phyloP scores from a whole-genome alignment of 2,329 filamentous ascomycete species.

The Sarocladiaceae sp. region DNA sequence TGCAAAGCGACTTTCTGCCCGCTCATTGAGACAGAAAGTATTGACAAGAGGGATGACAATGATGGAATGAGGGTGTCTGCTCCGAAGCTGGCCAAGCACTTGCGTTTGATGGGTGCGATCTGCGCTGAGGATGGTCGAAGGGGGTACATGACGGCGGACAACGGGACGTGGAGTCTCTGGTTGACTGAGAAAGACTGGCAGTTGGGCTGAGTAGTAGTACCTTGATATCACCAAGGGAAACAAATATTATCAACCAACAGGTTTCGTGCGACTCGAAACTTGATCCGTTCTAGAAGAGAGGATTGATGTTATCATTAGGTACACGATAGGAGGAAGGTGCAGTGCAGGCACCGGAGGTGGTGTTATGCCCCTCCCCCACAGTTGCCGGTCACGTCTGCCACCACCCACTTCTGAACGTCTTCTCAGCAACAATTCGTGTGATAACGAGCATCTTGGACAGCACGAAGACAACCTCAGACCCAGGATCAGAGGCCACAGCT shows the following conservation, averaged over 20 bases:
- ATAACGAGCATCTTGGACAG: no score
- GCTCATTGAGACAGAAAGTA: no score
- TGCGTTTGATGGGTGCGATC: background rate
- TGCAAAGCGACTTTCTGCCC: conserved; percentile 6
- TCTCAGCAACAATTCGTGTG: no score
- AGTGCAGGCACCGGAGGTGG: no score
- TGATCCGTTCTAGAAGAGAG: no score
- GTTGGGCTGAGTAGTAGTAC: background rate
- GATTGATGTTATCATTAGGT: no score
- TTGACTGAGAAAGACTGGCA: background rate
- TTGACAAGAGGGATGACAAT: background rate
- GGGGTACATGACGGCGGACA: conserved; percentile 4
- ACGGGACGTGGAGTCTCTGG: conserved; percentile 3
- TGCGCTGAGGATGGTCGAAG: background rate
- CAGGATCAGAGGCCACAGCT: no score
- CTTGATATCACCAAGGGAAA: no score
- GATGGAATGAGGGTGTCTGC: background rate
- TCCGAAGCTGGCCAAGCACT: background rate
- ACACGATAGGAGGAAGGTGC: no score
- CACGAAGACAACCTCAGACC: no score
- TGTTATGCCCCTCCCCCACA: conserved; percentile 1
- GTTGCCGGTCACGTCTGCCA: background rate
- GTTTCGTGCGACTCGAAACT: no score
- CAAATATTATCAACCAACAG: no score
- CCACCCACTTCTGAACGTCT: background rate